Evolutionary conservation across 2,329 filamentous ascomycete species (phyloP), one percentile per base, ranked within the genome.

Genomic region (Hortaea sp.): DNA sequence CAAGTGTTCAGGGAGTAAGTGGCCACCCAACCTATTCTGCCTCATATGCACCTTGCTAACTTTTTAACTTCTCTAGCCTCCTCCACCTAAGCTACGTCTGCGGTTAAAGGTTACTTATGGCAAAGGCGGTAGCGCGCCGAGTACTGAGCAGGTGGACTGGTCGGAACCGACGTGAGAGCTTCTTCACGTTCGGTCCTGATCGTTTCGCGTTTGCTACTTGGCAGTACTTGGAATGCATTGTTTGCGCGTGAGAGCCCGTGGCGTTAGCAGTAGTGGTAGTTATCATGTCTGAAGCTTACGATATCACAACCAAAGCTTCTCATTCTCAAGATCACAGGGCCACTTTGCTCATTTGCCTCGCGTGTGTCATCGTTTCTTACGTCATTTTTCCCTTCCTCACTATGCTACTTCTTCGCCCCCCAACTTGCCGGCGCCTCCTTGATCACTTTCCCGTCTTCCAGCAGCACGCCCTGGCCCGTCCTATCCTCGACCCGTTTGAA

Each of bases 111-210:
- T 98, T 60, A 81, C 79, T 47, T 97, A 88, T 64, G 72, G 78
- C 31, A 84, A 85, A 65, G 79, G 84, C 47, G 77, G 78, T 48
- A 78, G 74, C 27, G 81, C 81, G 44, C 77, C 83, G 51, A 75
- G 94, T 12, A 84, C 84, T 63, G 92, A 98, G 61, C 89, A 97
- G 69, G 88, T 97, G 48, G 94, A 95, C 70, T 98, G 92, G 92
- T 83, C 85, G 29, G 92, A 98, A 68, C 82, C 88, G 46, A 56
- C 61, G 42, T 69, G 51, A 39, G 12, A 9, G 20, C 32, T 2
- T 4, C 4, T 20, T 20, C 20, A 20, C 31, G 13, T 13, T 40
- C 20, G 38, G 13, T 20, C 11, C 9, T 9, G 13, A 20, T 9
- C 10, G 38, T 40, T 11, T 40, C 11, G 32, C 32, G 9, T 35